These are phyloP conservation scores for Colletotrichum siamense DNA, from an alignment of 2,329 filamentous ascomycete genomes.

Conservation along the genomic window DNA sequence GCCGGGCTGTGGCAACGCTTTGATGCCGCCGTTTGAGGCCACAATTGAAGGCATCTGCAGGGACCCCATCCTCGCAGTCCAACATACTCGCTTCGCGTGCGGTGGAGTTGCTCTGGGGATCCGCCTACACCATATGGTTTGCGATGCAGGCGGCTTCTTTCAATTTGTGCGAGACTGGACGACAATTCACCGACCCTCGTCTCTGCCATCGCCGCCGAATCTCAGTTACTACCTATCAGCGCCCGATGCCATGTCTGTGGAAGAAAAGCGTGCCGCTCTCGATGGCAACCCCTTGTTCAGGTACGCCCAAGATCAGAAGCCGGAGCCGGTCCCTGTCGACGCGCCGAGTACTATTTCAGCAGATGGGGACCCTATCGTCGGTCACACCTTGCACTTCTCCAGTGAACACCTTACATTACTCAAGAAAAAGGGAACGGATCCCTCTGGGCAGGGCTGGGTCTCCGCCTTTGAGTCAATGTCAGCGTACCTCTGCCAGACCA, in stretches of 20 bases:
- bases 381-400: neutral
- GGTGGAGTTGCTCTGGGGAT: neutral
- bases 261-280: neutral
- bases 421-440: neutral
- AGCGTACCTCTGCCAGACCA: neutral
- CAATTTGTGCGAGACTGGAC: neutral
- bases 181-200: neutral
- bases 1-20: neutral
- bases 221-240: neutral
- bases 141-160: neutral
- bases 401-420: neutral
- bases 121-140: neutral
- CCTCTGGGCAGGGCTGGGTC: neutral
- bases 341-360: too few relatives aligned
- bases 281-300: neutral
- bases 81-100: neutral
- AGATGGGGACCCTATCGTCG: neutral
- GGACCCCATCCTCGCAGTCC: neutral
- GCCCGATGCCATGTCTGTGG: neutral
- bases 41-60: neutral
- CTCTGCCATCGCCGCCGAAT: neutral
- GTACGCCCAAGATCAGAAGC: neutral
- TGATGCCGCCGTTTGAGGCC: neutral
- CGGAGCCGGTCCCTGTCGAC: accelerated
- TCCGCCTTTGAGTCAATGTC: neutral